These are phyloP conservation scores for Yamagishiella unicocca DNA, from an alignment of 139 green algal genomes.

Conservation along the genomic window DNA sequence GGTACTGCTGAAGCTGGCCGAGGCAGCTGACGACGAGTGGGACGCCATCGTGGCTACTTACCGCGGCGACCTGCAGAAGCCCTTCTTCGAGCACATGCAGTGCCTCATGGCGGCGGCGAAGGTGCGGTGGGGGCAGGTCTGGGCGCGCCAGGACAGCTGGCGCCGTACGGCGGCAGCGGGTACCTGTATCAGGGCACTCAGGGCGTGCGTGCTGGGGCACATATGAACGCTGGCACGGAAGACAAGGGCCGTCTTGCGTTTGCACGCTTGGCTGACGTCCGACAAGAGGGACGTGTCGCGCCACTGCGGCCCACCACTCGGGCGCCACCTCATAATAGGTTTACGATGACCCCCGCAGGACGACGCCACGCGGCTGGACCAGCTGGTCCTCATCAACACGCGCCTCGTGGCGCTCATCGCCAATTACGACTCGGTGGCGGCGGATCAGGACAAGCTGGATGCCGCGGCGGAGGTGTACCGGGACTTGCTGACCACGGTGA, in stretches of 20 bases:
- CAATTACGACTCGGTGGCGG: constrained; percentile 67
- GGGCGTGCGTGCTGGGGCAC: too few species aligned
- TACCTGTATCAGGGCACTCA: too few species aligned
- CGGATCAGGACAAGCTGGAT: constrained; percentile 62
- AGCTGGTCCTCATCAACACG: constrained; percentile 71
- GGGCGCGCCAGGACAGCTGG: not conserved
- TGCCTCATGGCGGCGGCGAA: constrained; percentile 67
- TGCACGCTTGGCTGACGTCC: too few species aligned
- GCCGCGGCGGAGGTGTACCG: constrained; percentile 66
- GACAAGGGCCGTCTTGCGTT: too few species aligned
- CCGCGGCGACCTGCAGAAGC: constrained; percentile 63
- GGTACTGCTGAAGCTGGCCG: constrained; percentile 62
- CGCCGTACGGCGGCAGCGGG: too few species aligned
- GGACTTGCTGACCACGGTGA: constrained; percentile 63
- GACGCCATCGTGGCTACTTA: constrained; percentile 65
- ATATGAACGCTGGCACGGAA: too few species aligned
- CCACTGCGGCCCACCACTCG: too few species aligned
- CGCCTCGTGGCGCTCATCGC: constrained; percentile 66
- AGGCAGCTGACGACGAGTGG: constrained; percentile 71
- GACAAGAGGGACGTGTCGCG: too few species aligned
- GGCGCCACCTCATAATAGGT: too few species aligned
- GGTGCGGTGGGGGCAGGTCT: not conserved
- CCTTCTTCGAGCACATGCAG: constrained; percentile 77
- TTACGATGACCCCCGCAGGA: constrained; percentile 34
- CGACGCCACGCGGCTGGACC: constrained; percentile 46